Evolutionary conservation across 2,329 filamentous ascomycete genomes (phyloP).

Genomic region (Graphiopsis chlorocephala): DNA sequence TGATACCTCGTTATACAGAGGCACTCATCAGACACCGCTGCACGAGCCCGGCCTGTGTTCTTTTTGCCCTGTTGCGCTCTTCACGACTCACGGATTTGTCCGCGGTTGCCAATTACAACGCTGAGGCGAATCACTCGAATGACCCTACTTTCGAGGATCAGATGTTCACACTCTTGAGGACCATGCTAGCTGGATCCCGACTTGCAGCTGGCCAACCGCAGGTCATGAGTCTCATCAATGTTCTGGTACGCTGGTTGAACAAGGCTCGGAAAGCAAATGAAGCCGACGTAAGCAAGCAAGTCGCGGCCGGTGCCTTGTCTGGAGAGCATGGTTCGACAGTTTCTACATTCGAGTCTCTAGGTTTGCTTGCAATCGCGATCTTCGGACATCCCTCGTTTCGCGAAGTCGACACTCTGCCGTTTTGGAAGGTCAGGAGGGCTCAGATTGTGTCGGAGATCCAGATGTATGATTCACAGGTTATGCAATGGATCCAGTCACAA

Average conservation of each 20-base stretch:
- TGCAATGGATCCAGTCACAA: conserved; percentile 34
- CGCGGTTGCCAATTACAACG: background rate
- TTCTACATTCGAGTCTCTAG: conserved; percentile 33
- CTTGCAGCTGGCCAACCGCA: conserved; percentile 21
- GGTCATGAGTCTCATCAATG: conserved; percentile 23
- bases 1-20: conserved; percentile 30
- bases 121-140: background rate
- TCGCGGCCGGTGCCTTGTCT: conserved; percentile 28
- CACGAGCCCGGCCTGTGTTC: conserved; percentile 28
- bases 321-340: conserved; percentile 25
- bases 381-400: conserved; percentile 29
- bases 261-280: conserved; percentile 23
- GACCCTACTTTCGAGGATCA: conserved; percentile 32
- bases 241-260: conserved; percentile 31
- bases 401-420: conserved; percentile 26
- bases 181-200: conserved; percentile 24
- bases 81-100: conserved; percentile 22
- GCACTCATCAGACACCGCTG: conserved; percentile 24
- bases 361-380: conserved; percentile 29
- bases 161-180: conserved; percentile 30
- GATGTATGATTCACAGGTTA: conserved; percentile 34
- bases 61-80: conserved; percentile 29
- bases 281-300: conserved; percentile 30
- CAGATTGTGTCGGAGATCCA: conserved; percentile 30
- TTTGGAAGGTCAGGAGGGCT: conserved; percentile 29